Base-by-base conservation (phyloP, 495 filamentous ascomycete genomes). In the Lasiosphaeris hirsuta region DNA sequence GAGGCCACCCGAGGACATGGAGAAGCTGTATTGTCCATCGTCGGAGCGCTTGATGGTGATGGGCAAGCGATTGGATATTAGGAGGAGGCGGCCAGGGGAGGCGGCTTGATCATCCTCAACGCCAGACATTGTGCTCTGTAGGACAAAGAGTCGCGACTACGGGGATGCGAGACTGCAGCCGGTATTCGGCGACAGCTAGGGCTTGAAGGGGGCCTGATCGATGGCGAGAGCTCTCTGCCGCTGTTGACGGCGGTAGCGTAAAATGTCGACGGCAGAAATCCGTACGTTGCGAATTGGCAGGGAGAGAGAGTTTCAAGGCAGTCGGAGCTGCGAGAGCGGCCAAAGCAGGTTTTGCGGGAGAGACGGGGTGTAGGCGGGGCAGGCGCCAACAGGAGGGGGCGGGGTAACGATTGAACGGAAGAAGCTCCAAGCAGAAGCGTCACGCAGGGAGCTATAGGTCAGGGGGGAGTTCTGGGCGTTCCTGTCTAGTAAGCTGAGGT, bases 41-140 rank as follows among this genome's bases (percentile, higher is more conserved):
- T 95, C 89, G 36, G 85, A 85, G 58, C 90, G 85, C 75, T 96
- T 96, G 72, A 97, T 92, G 47, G 92, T 96, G 70, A 97, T 96
- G 5, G 93, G 93, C 10, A 97, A 81, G 43, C 94, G 88, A 59
- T 97, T 97, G 10, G 93, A 96, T 62, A 96, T 83, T 43, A 97
- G 84, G 38, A 96, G 86, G 41, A 97, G 78, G 44, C 79, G 74
- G 62, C 75, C 71, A 6, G 64, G 56, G 35, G 47, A 33, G 44
- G 54, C 50, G 46, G 39, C 11, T 39, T 56, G 19, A 14, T 65
- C 58, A 19, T 66, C 60, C 49, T 66, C 54, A 34, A 55, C 39
- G 41, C 39, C 50, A 34, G 72, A 64, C 72, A 74, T 74, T 35
- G 23, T 69, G 67, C 23, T 30, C 2, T 30, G 23, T 30, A 5